These are phyloP conservation scores for Umbelopsis vinacea DNA, from an alignment of 192 early-diverging fungal genomes.

Conservation along the genomic window DNA sequence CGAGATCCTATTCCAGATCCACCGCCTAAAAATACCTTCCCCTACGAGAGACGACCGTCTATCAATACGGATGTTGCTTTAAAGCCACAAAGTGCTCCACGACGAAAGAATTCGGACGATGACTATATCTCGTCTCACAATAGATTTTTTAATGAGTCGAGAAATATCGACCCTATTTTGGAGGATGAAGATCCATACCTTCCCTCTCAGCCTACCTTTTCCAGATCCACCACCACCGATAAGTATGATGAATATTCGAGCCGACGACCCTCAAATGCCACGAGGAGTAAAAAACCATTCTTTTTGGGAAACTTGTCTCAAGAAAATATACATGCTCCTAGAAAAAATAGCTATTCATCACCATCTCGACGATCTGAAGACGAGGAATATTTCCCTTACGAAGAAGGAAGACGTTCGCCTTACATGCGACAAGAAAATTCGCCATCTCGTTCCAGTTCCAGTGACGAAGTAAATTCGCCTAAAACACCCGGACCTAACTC, in stretches of 20 bases:
- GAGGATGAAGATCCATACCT: constrained; percentile 6
- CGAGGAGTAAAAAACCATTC: constrained; percentile 1
- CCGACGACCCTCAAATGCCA: neutral
- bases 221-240: neutral
- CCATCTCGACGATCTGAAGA: neutral
- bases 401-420: constrained; percentile 3
- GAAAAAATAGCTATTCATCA: constrained; percentile 18
- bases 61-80: neutral
- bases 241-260: neutral
- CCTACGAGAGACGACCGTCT: constrained; percentile 1
- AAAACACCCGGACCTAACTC: neutral
- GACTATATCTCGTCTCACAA: neutral
- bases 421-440: neutral
- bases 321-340: neutral
- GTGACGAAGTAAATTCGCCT: constrained; percentile 19
- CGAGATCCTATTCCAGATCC: neutral
- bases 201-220: neutral
- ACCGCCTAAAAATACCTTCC: neutral
- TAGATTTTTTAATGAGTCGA: constrained; percentile 1
- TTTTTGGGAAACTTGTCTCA: constrained; percentile 15
- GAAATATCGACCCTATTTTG: constrained; percentile 19
- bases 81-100: neutral
- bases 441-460: neutral
- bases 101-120: constrained; percentile 2
- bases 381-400: neutral